These are phyloP conservation scores for Cornus suecica DNA, from an alignment of 148 eudicot species.

Conservation along the genomic window DNA sequence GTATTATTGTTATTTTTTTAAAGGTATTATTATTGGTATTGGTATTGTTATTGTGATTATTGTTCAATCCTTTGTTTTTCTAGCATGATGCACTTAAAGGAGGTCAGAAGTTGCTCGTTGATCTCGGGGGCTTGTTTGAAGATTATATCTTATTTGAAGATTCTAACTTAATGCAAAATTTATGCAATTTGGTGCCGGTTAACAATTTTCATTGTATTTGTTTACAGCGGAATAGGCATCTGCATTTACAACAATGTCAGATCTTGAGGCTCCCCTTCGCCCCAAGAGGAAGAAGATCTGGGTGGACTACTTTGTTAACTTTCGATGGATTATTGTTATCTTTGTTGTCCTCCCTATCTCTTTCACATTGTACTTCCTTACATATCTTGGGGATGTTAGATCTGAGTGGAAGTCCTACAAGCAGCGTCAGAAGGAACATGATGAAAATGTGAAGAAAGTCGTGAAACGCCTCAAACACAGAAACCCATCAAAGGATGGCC, in stretches of 20 bases:
- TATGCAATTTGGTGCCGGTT: neutral
- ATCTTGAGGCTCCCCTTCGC: constrained; percentile 62
- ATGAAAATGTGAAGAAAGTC: constrained; percentile 81
- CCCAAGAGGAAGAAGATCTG: constrained; percentile 80
- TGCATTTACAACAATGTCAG: constrained; percentile 42
- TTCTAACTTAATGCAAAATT: neutral
- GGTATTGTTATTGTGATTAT: no score
- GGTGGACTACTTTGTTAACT: constrained; percentile 80
- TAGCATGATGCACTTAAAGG: neutral
- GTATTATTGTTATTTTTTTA: no score
- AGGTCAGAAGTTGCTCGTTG: neutral
- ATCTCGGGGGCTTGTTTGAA: no score
- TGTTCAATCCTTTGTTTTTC: no score
- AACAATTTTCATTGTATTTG: neutral
- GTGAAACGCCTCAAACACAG: constrained; percentile 69
- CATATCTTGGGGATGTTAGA: constrained; percentile 68
- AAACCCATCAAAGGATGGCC: constrained; percentile 76
- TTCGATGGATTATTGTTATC: constrained; percentile 87
- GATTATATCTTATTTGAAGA: neutral
- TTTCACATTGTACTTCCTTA: constrained; percentile 66
- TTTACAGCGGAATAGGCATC: constrained; percentile 10
- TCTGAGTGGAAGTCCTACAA: constrained; percentile 75
- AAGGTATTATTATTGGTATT: no score
- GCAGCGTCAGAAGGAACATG: constrained; percentile 76
- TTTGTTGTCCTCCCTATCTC: constrained; percentile 86